Evolutionary conservation across 495 filamentous ascomycete genomes (phyloP).

Genomic region (Tuber calosporum): DNA sequence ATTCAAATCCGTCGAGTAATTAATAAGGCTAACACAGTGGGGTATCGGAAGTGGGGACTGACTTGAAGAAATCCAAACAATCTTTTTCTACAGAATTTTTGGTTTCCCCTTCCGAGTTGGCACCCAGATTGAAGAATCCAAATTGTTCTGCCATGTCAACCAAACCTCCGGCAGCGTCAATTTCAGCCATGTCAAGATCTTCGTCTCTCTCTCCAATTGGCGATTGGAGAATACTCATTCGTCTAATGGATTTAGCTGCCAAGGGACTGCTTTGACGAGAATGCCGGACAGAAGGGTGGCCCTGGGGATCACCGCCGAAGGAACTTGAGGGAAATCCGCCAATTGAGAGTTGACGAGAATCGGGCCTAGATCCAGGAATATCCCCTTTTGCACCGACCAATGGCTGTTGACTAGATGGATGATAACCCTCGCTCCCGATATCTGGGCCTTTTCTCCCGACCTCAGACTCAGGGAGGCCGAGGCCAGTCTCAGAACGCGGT

Average conservation of each 20-base stretch:
- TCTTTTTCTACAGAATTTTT: constrained; percentile 52
- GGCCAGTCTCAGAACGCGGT: constrained; percentile 14
- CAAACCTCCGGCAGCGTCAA: constrained; percentile 11
- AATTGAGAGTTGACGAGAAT: constrained; percentile 13
- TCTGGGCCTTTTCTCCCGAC: constrained; percentile 27
- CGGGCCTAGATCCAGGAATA: background rate
- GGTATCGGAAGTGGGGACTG: constrained; percentile 41
- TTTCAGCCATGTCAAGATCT: constrained; percentile 15
- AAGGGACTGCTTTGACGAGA: constrained; percentile 1
- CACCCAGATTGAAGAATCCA: constrained; percentile 18
- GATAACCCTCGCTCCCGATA: constrained; percentile 23
- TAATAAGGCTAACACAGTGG: constrained; percentile 1
- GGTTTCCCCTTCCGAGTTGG: constrained; percentile 47
- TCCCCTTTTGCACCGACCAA: constrained; percentile 16
- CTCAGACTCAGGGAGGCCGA: constrained; percentile 24
- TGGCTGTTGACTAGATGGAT: constrained; percentile 21
- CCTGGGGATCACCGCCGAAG: constrained; percentile 15
- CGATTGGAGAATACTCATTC: constrained; percentile 31
- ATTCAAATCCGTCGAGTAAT: constrained; percentile 15
- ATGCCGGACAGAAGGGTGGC: background rate
- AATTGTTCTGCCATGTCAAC: constrained; percentile 10
- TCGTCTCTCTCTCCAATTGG: constrained; percentile 29
- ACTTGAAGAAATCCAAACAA: constrained; percentile 56
- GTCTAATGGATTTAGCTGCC: background rate
- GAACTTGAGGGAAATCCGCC: constrained; percentile 32